Evolutionary conservation across 2,329 filamentous ascomycete species (phyloP).

Genomic region (Shiraia sp.): DNA sequence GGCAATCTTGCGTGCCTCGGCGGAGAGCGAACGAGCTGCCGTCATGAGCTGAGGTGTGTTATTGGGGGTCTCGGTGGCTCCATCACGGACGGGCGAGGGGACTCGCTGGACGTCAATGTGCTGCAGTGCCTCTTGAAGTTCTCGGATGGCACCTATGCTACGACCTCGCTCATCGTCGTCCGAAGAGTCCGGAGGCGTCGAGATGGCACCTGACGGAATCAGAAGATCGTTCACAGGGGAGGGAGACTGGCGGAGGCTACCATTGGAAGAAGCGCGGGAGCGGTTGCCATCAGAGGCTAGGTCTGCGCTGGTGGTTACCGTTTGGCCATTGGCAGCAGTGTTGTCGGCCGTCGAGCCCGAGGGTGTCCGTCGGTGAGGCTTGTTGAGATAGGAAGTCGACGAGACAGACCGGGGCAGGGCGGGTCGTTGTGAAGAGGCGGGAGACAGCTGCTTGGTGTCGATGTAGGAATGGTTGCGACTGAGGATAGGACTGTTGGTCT

Average conservation of each 20-base stretch:
- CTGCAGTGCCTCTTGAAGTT: constrained; percentile 81
- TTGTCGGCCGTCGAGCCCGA: constrained; percentile 47
- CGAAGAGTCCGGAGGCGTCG: constrained; percentile 90
- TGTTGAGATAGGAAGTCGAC: constrained; percentile 64
- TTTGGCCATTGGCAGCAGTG: constrained; percentile 34
- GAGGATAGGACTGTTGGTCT: constrained; percentile 54
- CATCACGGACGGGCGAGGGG: constrained; percentile 57
- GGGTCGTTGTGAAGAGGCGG: constrained; percentile 44
- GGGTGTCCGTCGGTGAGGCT: constrained; percentile 63
- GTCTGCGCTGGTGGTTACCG: constrained; percentile 25
- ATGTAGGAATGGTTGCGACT: constrained; percentile 57
- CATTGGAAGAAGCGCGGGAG: constrained; percentile 46
- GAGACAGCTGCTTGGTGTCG: constrained; percentile 43
- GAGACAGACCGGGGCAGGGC: constrained; percentile 60
- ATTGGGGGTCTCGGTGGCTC: constrained; percentile 18
- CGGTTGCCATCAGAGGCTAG: constrained; percentile 22
- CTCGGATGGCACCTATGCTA: constrained; percentile 55
- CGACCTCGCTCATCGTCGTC: constrained; percentile 77
- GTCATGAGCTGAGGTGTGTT: constrained; percentile 23
- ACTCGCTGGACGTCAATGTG: constrained; percentile 70
- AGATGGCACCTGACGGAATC: constrained; percentile 82
- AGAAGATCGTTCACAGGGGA: constrained; percentile 75
- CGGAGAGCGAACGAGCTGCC: constrained; percentile 48
- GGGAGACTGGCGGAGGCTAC: constrained; percentile 78
- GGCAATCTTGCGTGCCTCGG: constrained; percentile 62